A percentile compares a stretch with the other conserved stretches of the same genome.
phyloP scores from a whole-genome alignment of 768 basidiomycete species.

The Lanmaoa rubissima region DNA sequence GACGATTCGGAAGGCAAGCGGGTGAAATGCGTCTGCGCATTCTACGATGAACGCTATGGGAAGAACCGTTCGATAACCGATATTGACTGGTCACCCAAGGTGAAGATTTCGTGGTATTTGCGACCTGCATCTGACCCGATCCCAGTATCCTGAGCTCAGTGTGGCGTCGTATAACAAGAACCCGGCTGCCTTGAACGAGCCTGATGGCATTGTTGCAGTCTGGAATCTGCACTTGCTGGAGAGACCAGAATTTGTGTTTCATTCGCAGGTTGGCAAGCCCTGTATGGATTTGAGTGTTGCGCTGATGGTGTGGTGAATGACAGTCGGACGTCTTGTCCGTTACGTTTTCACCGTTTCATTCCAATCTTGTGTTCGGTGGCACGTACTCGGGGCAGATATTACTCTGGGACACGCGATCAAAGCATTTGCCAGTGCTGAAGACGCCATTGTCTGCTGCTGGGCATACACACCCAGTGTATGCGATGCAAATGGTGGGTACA shows the following conservation, averaged over 20 bases:
- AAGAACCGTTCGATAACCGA: slow-evolving; percentile 95
- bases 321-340: slow-evolving; percentile 98
- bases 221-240: slow-evolving; percentile 97
- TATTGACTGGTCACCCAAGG: slow-evolving; percentile 98
- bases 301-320: slow-evolving; percentile 3
- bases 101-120: slow-evolving; percentile 29
- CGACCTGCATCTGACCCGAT: background rate
- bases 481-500: slow-evolving; percentile 97
- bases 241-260: slow-evolving; percentile 96
- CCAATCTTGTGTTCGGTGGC: slow-evolving; percentile 95
- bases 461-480: slow-evolving; percentile 98
- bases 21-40: slow-evolving; percentile 92
- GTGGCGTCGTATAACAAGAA: slow-evolving; percentile 99
- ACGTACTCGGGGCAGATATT: slow-evolving; percentile 99
- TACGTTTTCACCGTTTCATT: slow-evolving; percentile 96
- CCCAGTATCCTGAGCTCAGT: slow-evolving; percentile 90
- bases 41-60: slow-evolving; percentile 87
- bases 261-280: slow-evolving; percentile 76
- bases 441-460: slow-evolving; percentile 95
- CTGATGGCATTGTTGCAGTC: slow-evolving; percentile 94
- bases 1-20: slow-evolving; percentile 89
- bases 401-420: slow-evolving; percentile 97
- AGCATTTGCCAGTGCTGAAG: slow-evolving; percentile 93
- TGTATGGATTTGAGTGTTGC: background rate
- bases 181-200: slow-evolving; percentile 87